Base-by-base conservation (phyloP, 2,329 filamentous ascomycete species). In the Stachybotrys chartarum region DNA sequence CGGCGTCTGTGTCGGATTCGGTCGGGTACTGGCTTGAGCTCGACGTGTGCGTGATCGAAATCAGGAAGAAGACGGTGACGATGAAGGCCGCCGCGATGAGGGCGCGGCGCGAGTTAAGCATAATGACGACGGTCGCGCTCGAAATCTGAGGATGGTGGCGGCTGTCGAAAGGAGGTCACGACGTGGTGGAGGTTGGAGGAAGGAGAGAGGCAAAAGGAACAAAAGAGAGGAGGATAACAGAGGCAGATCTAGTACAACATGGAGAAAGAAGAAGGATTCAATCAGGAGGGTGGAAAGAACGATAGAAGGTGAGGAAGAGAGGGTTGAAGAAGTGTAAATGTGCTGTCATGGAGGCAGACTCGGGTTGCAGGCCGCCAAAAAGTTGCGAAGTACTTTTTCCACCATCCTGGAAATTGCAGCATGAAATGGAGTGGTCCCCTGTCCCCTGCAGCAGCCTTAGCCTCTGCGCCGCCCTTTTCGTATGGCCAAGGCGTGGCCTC, bases 91-190 rank as follows among this genome's bases (percentile, higher is more conserved):
- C 88, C 55, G 86, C 80, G 63, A 90, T 75, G 59, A 95, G 71
- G 66, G 88, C 88, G 72, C 88, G 87, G 66, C 85, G 83, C 68
- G 89, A 90, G 66, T 88, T 88, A 69, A 92, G 80, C 90, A 95
- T 95, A 50, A 60, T 51, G 51, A 59, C 56, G 50, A 57, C 35
- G 42, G 59, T 54, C 50, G 52, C 52, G 57, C 24, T 6, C 35
- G 24, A 48, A 59, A 56, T 57, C 50, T 53, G 58, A 57, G 57
- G 54, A 59, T 52, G 59, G 24, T 24, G 56, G 56, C 60, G 52
- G 56, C 56, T 24, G 24, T 24, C 24, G 24, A 24, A 24, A 24
- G 24, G 24, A 24, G 24, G 24, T 24, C 24, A 24, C 24, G 24
- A 3, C 24, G 24, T 24, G 24, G 24, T 24, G 4, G 54, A 59